Base-by-base conservation (phyloP, 495 filamentous ascomycete species). In the Daldinia vernicosa region DNA sequence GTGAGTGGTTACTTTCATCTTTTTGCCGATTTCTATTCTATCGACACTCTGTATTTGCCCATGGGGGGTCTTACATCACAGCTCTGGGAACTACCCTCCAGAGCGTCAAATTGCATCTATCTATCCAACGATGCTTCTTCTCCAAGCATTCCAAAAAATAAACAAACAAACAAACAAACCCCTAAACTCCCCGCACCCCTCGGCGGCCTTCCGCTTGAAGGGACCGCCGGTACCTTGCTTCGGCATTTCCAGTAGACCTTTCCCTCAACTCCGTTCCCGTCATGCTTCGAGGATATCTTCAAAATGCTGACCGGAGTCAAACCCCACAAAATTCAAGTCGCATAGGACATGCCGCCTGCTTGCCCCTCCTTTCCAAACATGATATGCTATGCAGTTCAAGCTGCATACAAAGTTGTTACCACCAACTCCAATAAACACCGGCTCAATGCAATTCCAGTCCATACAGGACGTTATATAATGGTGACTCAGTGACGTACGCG, bases 271-370 rank as follows among this genome's bases (percentile, higher is more conserved):
- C 67, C 67, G 40, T 56, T 60, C 37, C 50, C 5, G 43, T 27
- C 51, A 62, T 62, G 60, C 63, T 59, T 56, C 24, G 24, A 45
- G 69, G 69, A 66, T 71, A 71, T 71, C 63, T 50, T 69, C 5
- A 63, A 61, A 30, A 71, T 62, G 45, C 37, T 26, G 51, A 53
- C 39, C 33, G 70, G 50, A 72, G 26, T 53, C 39, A 19, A 40
- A 63, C 33, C 6, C 8, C 6, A 6, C 15, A 63, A 59, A 60
- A 40, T 26, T 51, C 62, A 53, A 60, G 43, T 55, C 35, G 53
- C 33, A 30, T 60, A 22, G 19, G n/a, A 33, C 28, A 30, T 11
- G n/a, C 30, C 30, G 40, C 22, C 28, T 45, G 35, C 62, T 35
- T 47, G 15, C 54, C 54, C 37, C 37, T 35, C 26, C 33, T 17